phyloP scores from a whole-genome alignment of 2,329 filamentous ascomycete species.

The Curvularia lunata region DNA sequence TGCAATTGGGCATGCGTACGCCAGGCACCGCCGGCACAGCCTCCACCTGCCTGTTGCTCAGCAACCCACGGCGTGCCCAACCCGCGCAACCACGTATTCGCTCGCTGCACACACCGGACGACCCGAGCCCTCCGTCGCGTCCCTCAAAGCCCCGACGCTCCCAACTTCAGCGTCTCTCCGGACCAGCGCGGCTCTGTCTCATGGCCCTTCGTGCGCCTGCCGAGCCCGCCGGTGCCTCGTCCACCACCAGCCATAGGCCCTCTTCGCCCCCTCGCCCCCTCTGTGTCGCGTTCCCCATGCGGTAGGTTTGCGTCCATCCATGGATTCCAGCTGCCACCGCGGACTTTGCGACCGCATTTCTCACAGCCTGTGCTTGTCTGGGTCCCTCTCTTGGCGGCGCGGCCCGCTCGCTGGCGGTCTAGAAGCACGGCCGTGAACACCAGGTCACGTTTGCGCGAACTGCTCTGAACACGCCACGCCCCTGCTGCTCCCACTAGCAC shows the following conservation, averaged over 20 bases:
- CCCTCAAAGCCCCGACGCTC: background rate
- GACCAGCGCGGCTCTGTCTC: background rate
- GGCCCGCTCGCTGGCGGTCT: constrained; percentile 16
- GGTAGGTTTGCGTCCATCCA: constrained; percentile 7
- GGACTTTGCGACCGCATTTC: constrained; percentile 12
- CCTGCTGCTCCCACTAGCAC: background rate
- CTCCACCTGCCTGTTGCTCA: constrained; percentile 1
- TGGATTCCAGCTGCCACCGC: constrained; percentile 9
- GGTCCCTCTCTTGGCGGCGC: constrained; percentile 13
- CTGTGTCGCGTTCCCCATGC: constrained; percentile 3
- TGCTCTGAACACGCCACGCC: background rate
- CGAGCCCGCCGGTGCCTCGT: background rate
- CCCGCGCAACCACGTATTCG: too few species aligned
- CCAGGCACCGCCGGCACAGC: background rate
- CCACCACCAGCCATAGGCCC: constrained; percentile 1
- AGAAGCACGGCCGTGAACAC: constrained; percentile 11
- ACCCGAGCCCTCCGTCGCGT: background rate
- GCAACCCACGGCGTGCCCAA: background rate
- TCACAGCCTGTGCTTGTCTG: constrained; percentile 11
- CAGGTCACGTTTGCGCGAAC: constrained; percentile 4
- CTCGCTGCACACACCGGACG: background rate
- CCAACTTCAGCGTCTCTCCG: background rate
- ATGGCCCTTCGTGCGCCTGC: constrained; percentile 1
- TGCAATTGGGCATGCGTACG: background rate
- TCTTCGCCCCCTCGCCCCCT: too few species aligned